Percentiles rank a stretch among this genome's conserved stretches.
Evolutionary conservation across 345 rosid genomes (phyloP).

Genomic region (Schrenkiella parvula): DNA sequence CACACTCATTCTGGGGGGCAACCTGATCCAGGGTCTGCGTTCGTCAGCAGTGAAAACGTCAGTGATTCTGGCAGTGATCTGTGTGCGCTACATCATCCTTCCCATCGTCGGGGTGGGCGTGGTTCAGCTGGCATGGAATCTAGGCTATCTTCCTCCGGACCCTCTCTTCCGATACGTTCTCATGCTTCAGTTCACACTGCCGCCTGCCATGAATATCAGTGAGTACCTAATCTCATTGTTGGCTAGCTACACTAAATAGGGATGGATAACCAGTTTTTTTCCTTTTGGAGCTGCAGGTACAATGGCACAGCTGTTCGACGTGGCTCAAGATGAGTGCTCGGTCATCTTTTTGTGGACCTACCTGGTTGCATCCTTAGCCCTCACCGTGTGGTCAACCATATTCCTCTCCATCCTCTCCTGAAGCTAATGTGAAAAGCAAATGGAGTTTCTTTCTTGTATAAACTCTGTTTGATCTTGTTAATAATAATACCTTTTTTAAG

Average conservation of each 20-base stretch:
- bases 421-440: neutral
- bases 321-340: conserved; percentile 90
- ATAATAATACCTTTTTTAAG: neutral
- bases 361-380: conserved; percentile 68
- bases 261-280: neutral
- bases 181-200: conserved; percentile 80
- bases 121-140: conserved; percentile 55
- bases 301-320: conserved; percentile 79
- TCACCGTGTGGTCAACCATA: conserved; percentile 82
- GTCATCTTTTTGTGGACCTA: conserved; percentile 89
- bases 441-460: neutral
- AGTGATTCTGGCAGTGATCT: conserved; percentile 52
- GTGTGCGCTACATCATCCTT: conserved; percentile 54
- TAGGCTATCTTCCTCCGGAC: conserved; percentile 76
- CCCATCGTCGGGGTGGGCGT: conserved; percentile 68
- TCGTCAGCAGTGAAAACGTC: conserved; percentile 53
- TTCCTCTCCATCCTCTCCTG: conserved; percentile 71
- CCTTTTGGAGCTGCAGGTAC: conserved; percentile 54
- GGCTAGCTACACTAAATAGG: neutral
- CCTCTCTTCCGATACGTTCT: conserved; percentile 70
- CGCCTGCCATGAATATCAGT: conserved; percentile 97
- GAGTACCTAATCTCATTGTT: neutral
- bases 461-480: neutral
- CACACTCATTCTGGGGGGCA: conserved; percentile 89
- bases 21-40: conserved; percentile 77